Percentiles rank a stretch among this genome's conserved stretches.
These are phyloP conservation scores for Colletotrichum coccodes DNA, from an alignment of 2,329 filamentous ascomycete genomes.

Conservation along the genomic window DNA sequence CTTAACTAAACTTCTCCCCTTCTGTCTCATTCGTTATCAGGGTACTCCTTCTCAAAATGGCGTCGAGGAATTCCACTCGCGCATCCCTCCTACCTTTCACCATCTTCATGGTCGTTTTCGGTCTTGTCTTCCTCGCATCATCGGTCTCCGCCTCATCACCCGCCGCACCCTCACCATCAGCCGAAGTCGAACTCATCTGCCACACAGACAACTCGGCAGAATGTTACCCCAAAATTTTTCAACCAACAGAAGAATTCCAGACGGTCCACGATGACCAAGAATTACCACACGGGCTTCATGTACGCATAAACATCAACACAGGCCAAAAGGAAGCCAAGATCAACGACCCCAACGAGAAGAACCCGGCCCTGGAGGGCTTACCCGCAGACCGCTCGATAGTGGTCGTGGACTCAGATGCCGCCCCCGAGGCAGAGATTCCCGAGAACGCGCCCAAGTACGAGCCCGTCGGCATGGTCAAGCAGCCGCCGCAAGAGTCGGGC, in stretches of 20 bases:
- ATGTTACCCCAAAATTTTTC: conserved; percentile 74
- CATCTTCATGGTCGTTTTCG: conserved; percentile 23
- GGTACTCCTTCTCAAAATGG: conserved; percentile 4
- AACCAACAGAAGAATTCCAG: conserved; percentile 73
- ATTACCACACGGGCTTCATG: conserved; percentile 71
- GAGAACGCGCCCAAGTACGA: conserved; percentile 67
- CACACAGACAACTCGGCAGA: conserved; percentile 68
- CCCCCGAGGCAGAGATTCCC: conserved; percentile 48
- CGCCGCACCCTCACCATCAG: conserved; percentile 40
- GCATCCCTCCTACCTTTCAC: neutral
- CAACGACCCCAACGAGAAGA: conserved; percentile 65
- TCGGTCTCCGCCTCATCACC: conserved; percentile 17
- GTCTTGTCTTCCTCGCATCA: conserved; percentile 20
- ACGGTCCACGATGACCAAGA: conserved; percentile 71
- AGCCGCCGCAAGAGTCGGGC: conserved; percentile 51
- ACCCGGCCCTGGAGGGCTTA: conserved; percentile 58
- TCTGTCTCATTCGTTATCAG: neutral
- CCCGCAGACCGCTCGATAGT: conserved; percentile 64
- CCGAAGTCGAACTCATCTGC: conserved; percentile 70
- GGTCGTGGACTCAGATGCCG: conserved; percentile 60
- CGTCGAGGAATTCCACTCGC: neutral
- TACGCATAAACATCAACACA: conserved; percentile 72
- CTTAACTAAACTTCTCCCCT: neutral
- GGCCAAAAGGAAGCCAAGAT: conserved; percentile 74
- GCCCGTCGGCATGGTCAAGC: conserved; percentile 65